phyloP scores from a whole-genome alignment of 768 basidiomycete species.

The Suillus bovinus region DNA sequence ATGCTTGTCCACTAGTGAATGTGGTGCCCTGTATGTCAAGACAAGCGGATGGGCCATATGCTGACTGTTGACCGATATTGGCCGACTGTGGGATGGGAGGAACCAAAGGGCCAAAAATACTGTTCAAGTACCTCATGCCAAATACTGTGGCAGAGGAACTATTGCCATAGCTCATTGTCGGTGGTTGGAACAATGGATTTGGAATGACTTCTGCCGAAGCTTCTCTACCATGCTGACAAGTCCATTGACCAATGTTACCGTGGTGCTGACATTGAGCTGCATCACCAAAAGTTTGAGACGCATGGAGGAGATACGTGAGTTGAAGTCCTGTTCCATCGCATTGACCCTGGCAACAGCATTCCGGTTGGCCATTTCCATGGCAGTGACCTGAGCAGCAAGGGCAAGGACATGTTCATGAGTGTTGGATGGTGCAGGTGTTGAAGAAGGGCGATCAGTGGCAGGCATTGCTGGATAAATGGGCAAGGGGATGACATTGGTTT shows the following conservation, averaged over 20 bases:
- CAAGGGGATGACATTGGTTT: too few relatives aligned
- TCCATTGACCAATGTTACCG: background rate
- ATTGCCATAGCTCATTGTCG: rapidly evolving
- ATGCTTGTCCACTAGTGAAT: too few relatives aligned
- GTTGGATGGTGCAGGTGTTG: too few relatives aligned
- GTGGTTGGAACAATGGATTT: background rate
- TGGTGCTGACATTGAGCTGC: background rate
- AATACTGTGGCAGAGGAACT: background rate
- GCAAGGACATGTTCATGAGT: too few relatives aligned
- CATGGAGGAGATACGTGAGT: background rate
- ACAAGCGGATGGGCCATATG: background rate
- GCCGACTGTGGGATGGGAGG: background rate
- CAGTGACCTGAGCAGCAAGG: too few relatives aligned
- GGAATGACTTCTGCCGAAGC: background rate
- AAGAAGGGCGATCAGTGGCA: too few relatives aligned
- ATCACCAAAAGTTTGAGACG: background rate
- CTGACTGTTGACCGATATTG: background rate
- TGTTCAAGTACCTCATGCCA: background rate
- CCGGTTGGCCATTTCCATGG: too few relatives aligned
- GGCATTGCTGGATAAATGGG: too few relatives aligned
- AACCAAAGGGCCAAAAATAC: background rate
- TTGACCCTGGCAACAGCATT: too few relatives aligned
- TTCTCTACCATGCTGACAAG: background rate
- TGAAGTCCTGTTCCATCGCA: too few relatives aligned
- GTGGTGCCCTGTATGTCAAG: background rate